These are phyloP conservation scores for Aspergillus sp. DNA, from an alignment of 2,329 filamentous ascomycete genomes.

Conservation along the genomic window DNA sequence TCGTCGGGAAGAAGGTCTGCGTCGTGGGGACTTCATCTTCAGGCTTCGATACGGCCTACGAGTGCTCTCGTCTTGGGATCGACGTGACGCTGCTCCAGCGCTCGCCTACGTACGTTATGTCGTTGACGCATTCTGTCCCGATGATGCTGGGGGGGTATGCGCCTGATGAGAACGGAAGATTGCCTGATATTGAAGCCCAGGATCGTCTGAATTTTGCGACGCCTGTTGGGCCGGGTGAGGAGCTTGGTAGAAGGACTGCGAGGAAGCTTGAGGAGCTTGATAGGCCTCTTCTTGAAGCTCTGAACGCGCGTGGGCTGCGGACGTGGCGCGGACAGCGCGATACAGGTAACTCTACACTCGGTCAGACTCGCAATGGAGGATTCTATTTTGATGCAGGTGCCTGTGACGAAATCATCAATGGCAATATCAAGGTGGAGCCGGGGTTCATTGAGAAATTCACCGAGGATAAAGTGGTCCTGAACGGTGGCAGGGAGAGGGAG, in stretches of 20 bases:
- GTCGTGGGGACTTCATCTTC: slow-evolving; percentile 32
- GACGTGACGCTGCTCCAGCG: slow-evolving; percentile 31
- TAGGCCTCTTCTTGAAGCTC: slow-evolving; percentile 21
- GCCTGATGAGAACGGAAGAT: neutral
- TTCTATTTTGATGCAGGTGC: slow-evolving; percentile 34
- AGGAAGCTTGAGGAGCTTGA: slow-evolving; percentile 22
- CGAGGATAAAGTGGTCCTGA: slow-evolving; percentile 32
- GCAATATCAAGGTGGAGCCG: slow-evolving; percentile 29
- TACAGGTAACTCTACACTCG: slow-evolving; percentile 30
- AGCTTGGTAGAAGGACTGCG: slow-evolving; percentile 18
- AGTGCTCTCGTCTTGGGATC: slow-evolving; percentile 24
- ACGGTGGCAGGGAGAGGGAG: slow-evolving; percentile 31
- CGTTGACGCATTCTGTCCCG: slow-evolving; percentile 20
- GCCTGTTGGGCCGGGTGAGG: slow-evolving; percentile 13
- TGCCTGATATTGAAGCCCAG: no score
- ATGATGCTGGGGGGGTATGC: slow-evolving; percentile 27
- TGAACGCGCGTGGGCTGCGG: slow-evolving; percentile 27
- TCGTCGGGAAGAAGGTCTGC: slow-evolving; percentile 28
- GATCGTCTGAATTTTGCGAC: slow-evolving; percentile 1
- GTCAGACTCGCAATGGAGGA: slow-evolving; percentile 32
- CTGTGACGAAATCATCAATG: slow-evolving; percentile 28
- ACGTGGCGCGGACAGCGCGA: slow-evolving; percentile 38
- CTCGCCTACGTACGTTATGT: slow-evolving; percentile 36
- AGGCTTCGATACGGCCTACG: slow-evolving; percentile 30
- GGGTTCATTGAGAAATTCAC: slow-evolving; percentile 11